These are phyloP conservation scores for Phaeotremella fagi DNA, from an alignment of 768 basidiomycete genomes.

Conservation along the genomic window DNA sequence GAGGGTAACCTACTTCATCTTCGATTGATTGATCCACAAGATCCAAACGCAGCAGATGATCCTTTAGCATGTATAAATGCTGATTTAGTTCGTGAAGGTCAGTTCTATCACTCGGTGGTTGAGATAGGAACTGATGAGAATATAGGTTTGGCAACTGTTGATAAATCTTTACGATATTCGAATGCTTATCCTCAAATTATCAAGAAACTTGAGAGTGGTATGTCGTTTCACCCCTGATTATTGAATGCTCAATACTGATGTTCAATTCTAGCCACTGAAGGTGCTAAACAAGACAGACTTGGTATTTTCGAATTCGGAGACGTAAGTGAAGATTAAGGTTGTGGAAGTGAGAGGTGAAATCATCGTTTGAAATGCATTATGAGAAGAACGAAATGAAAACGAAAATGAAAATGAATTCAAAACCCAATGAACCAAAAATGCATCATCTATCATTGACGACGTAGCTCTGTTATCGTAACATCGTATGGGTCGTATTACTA, in stretches of 20 bases:
- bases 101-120: neutral
- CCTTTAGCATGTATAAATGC: constrained; percentile 78
- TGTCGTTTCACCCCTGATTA: constrained; percentile 2
- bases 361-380: neutral
- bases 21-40: constrained; percentile 82
- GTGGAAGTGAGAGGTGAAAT: neutral
- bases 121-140: neutral
- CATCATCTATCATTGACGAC: constrained; percentile 7
- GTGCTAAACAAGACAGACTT: constrained; percentile 45
- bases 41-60: constrained; percentile 64
- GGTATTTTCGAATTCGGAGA: constrained; percentile 46
- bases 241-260: constrained; percentile 1
- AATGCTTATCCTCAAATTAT: constrained; percentile 43
- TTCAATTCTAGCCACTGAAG: constrained; percentile 36
- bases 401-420: neutral
- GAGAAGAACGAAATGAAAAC: neutral
- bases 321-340: constrained; percentile 9
- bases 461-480: too few species aligned
- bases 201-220: constrained; percentile 41
- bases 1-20: constrained; percentile 77
- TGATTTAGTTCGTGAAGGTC: constrained; percentile 80
- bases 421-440: neutral
- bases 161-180: constrained; percentile 43
- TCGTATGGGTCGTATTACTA: too few species aligned
- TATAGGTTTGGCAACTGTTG: constrained; percentile 43